These are phyloP conservation scores for Cyclotella cryptica DNA, from an alignment of 108 stramenopile genomes.

Conservation along the genomic window DNA sequence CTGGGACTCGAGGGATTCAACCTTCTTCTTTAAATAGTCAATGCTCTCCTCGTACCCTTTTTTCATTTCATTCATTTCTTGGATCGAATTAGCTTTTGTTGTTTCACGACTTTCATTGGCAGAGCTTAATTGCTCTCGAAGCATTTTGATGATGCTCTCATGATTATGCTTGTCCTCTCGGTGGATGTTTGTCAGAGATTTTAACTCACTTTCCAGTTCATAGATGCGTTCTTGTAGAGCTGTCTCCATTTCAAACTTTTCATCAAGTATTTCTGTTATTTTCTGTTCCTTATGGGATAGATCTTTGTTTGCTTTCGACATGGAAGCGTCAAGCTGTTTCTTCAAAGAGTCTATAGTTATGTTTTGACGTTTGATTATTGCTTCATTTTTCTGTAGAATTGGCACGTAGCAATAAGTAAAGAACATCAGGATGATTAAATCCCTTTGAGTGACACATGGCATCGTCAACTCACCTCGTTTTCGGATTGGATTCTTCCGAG, in stretches of 20 bases:
- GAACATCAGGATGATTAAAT: background rate
- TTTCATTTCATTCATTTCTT: slow-evolving; percentile 33
- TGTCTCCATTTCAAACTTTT: slow-evolving; percentile 23
- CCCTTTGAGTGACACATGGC: background rate
- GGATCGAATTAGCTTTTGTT: slow-evolving; percentile 4
- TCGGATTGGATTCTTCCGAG: slow-evolving; percentile 8
- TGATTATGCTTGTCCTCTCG: slow-evolving; percentile 24
- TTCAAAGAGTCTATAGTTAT: slow-evolving; percentile 3
- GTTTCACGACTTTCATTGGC: slow-evolving; percentile 15
- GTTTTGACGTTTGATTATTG: slow-evolving; percentile 1
- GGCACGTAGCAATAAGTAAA: background rate
- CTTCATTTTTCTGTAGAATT: background rate
- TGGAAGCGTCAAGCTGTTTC: slow-evolving; percentile 10
- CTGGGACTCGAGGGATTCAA: slow-evolving; percentile 31
- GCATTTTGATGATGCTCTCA: slow-evolving; percentile 18
- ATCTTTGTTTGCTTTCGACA: slow-evolving; percentile 8
- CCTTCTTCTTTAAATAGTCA: slow-evolving; percentile 31
- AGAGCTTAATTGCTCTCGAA: slow-evolving; percentile 15
- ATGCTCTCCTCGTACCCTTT: slow-evolving; percentile 19
- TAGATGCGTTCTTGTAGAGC: slow-evolving; percentile 22
- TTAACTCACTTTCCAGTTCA: slow-evolving; percentile 21
- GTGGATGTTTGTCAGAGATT: background rate
- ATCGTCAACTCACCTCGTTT: background rate
- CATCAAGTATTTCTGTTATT: slow-evolving; percentile 21
- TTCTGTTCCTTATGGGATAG: slow-evolving; percentile 16